Evolutionary conservation across 2,329 filamentous ascomycete genomes (phyloP).

Genomic region (Ceratocystis cubensis): DNA sequence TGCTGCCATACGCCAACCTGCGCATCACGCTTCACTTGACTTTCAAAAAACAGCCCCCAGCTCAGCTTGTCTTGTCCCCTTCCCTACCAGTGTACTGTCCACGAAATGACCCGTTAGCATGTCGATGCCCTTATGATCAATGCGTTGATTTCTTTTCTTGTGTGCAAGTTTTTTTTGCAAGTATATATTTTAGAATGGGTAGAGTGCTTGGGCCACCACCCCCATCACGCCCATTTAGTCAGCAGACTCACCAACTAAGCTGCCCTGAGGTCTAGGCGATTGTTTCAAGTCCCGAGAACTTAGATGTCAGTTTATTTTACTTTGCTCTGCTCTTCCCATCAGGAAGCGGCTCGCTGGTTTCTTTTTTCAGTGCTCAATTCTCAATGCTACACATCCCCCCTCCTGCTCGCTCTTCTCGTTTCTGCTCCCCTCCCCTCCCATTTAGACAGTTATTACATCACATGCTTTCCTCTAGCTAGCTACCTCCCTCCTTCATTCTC

Average conservation of each 20-base stretch:
- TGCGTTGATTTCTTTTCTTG: not conserved
- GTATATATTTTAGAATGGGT: not conserved
- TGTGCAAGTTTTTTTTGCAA: no score
- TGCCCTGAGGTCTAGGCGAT: not conserved
- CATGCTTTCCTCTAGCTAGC: not conserved
- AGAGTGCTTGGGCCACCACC: not conserved
- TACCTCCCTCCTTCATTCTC: conserved; percentile 4
- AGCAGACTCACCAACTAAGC: not conserved
- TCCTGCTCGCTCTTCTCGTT: not conserved
- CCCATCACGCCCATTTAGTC: not conserved
- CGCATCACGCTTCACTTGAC: not conserved
- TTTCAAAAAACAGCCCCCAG: not conserved
- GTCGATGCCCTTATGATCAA: not conserved
- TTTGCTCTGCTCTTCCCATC: not conserved
- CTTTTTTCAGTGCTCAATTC: not conserved
- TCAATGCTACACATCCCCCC: not conserved
- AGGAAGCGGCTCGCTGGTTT: not conserved
- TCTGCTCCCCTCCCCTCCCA: not conserved
- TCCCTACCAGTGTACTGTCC: not conserved
- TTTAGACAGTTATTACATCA: not conserved
- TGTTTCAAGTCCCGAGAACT: not conserved
- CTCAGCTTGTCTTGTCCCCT: not conserved
- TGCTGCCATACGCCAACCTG: not conserved
- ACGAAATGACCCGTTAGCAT: not conserved
- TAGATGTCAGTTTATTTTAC: not conserved